Conservation (phyloP, 139 green algal species). For the Diplosphaera chodatii region DNA sequence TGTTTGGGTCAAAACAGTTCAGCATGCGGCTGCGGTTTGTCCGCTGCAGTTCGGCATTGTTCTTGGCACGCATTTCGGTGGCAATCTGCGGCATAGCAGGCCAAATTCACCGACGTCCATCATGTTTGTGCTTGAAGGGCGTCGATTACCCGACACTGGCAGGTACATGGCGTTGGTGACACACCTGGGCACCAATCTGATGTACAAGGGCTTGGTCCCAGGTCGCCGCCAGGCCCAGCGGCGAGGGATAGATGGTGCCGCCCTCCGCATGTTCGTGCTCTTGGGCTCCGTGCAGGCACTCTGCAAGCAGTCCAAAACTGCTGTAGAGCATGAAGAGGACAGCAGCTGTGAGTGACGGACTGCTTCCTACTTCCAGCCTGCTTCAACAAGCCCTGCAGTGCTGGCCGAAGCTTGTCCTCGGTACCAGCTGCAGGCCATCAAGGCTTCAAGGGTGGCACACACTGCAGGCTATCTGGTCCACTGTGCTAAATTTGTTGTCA, state of each 20-base stretch:
- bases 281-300: constrained; percentile 21
- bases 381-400: too few relatives aligned
- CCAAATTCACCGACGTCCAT: neutral
- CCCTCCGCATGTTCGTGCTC: neutral
- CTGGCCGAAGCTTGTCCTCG: too few relatives aligned
- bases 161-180: neutral
- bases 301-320: constrained; percentile 2
- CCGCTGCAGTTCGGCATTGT: constrained; percentile 9
- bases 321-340: neutral
- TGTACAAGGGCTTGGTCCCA: constrained; percentile 18
- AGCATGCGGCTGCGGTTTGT: constrained; percentile 14
- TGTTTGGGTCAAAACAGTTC: constrained; percentile 39
- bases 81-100: constrained; percentile 3
- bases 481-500: too few relatives aligned
- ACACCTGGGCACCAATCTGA: constrained; percentile 4
- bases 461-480: too few relatives aligned
- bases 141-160: neutral
- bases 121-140: too few relatives aligned
- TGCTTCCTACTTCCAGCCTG: too few relatives aligned
- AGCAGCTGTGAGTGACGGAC: neutral
- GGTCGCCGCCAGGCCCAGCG: constrained; percentile 24
- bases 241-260: constrained; percentile 23
- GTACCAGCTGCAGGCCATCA: too few relatives aligned
- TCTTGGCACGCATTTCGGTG: constrained; percentile 22
- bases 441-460: too few relatives aligned